Evolutionary conservation across 192 early-diverging fungal genomes (phyloP).

Genomic region (Coemansia sp.): DNA sequence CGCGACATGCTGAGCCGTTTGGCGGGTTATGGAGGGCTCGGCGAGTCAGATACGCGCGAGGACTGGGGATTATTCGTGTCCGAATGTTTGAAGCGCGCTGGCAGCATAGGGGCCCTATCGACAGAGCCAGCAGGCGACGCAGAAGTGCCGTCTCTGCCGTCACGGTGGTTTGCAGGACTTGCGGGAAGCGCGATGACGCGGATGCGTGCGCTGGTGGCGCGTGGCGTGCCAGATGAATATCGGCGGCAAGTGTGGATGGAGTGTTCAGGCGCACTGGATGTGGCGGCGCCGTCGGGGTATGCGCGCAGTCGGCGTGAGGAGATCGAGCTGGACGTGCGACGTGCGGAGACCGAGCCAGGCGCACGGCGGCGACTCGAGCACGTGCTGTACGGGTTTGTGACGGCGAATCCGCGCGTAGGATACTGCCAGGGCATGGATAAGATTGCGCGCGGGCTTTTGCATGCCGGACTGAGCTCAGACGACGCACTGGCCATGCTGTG

Average conservation of each 20-base stretch:
- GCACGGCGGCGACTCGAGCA: constrained; percentile 13
- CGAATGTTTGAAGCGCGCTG: constrained; percentile 14
- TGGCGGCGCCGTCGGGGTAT: constrained; percentile 1
- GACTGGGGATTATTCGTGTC: constrained; percentile 34
- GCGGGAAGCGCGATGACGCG: constrained; percentile 1
- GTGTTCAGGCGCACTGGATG: constrained; percentile 32
- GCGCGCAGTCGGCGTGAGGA: constrained; percentile 14
- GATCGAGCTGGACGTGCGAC: constrained; percentile 47
- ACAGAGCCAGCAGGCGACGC: constrained; percentile 3
- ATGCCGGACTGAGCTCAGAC: constrained; percentile 46
- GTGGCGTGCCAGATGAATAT: constrained; percentile 29
- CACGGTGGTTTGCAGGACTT: constrained; percentile 22
- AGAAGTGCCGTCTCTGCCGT: constrained; percentile 21
- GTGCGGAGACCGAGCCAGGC: constrained; percentile 12
- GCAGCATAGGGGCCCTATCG: not conserved
- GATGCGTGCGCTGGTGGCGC: constrained; percentile 21
- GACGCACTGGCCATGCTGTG: constrained; percentile 52
- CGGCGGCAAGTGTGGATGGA: constrained; percentile 49
- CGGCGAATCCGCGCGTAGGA: constrained; percentile 45
- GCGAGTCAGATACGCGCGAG: constrained; percentile 19
- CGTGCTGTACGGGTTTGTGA: constrained; percentile 37
- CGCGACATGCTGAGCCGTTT: constrained; percentile 47
- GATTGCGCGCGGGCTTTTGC: constrained; percentile 52
- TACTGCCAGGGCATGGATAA: constrained; percentile 64
- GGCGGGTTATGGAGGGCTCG: constrained; percentile 13